Base-by-base conservation (phyloP, 768 basidiomycete species). In the Tulasnella sp. region DNA sequence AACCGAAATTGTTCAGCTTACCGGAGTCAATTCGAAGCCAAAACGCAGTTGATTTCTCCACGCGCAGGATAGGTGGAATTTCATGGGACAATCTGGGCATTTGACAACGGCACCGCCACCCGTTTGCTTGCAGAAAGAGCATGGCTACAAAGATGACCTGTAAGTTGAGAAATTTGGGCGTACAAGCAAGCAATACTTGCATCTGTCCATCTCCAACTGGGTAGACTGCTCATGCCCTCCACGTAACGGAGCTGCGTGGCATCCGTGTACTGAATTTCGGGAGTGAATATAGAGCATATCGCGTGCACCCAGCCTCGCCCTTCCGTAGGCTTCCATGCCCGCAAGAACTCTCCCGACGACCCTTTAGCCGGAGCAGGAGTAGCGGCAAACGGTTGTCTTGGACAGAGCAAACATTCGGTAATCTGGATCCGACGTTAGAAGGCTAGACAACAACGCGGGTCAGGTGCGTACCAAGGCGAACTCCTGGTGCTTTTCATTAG, bases 221-320 rank as follows among this genome's bases (percentile, higher is more conserved):
- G 71, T 37, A 72, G 39, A 40, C 62, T 86, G 75, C 88, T 91
- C 68, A 97, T 83, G 34, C 93, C 94, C 80, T 98, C 96, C 7
- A 91, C 91, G n/a, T 89, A 80, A 41, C 89, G 87, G 62, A 98
- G 82, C 16, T 85, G 85, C 6, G 82, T 78, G 0, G 92, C 86
- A 76, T 95, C 90, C 29, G 91, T 88, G 79, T 91, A 96, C 4
- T 81, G 84, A n/a, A 95, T 81, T 77, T 98, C 95, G 3, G 90
- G 89, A 35, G 88, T 86, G 81, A 94, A 98, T 0, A 92, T 87
- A 2, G 95, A 87, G 81, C 96, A 98, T 3, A 97, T 80, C 37
- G 95, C 83, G 78, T 98, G 96, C 0, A 88, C 89, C 95, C 95
- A 97, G 71, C 90, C 89, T 79, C 93, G 90, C 11, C 93, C 92